Evolutionary conservation across 2,329 filamentous ascomycete species (phyloP), one percentile per base, ranked within the genome.

Genomic region (Exophiala xenobiotica): DNA sequence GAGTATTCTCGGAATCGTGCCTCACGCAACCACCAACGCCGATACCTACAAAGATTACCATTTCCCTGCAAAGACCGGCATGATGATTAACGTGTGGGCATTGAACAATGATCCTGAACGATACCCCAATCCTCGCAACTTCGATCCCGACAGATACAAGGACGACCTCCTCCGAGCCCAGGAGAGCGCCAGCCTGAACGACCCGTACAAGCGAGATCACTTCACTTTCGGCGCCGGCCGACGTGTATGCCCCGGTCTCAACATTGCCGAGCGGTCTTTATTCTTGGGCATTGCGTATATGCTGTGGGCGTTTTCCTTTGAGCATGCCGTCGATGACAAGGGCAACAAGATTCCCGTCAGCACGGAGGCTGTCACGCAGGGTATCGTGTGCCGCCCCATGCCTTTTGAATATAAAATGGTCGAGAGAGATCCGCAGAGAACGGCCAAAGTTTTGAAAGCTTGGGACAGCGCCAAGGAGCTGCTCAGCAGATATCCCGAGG

Each of bases 181-280:
- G 8, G 61, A 64, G 26, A 70, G 68, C 27, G 67, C 68, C 2
- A 67, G 65, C 4, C 59, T 29, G 12, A 18, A 12, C 1, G 63
- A 69, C 43, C 59, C 60, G 1, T 46, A 42, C 19, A 44, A 59
- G 26, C 54, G 61, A 14, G 59, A 64, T 23, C 60, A 65, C 42
- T 61, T 80, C 0, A 78, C 74, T 49, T 78, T 82, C 54, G 80
- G 75, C 0, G 81, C 80, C 59, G 79, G 80, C 0, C 67, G 78
- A 6, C 54, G 65, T 7, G 55, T 66, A 37, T 67, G 64, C 45
- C 61, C 64, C 2, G 64, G 65, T 14, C 16, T 35, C 12, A n/a
- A 61, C 49, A 62, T 71, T 26, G 66, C 65, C 1, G 52, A 53
- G 0, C 64, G 65, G n/a, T 63, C 63, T 63, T 44, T 74, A 65